Base-by-base conservation (phyloP, 192 early-diverging fungal species). In the Bifiguratus adelaidae region DNA sequence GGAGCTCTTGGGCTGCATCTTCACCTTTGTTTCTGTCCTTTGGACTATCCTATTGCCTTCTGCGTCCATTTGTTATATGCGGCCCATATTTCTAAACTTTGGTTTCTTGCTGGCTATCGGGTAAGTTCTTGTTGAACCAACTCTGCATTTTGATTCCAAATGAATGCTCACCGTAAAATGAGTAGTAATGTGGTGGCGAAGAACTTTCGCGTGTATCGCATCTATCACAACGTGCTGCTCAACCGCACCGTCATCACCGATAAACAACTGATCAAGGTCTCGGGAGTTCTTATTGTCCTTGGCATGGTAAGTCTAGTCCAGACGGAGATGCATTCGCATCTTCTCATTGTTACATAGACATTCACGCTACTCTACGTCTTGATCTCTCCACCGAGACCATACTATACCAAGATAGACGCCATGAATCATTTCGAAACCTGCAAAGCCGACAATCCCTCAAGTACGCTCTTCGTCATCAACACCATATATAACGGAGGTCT, bases 181-280 rank as follows among this genome's bases (percentile, higher is more conserved):
- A 3, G 50, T 28, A 58, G 70, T 47, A 73, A 73, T 34, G 66
- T 73, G 55, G 67, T 73, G 5, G 66, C 66, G 29, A 73, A 73
- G 44, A 73, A 73, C 36, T 73, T 68, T 53, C 60, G 70, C 6
- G 60, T 73, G n/a, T 73, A 73, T 25, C 47, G 70, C 20, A 73
- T 73, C 36, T 73, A 68, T 36, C 58, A 73, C 44, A 73, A 73
- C 26, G 66, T 73, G 9, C 68, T 66, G 24, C 64, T 73, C n/a
- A 65, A 59, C 3, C 63, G 67, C 18, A 63, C 57, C 1, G 66
- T 73, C 30, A 73, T 73, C 41, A 59, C 52, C 2, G 70, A 73
- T 23, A 32, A 34, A 8, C 66, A 73, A 16, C 33, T 73, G 30
- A 55, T 68, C 44, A 65, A 65, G 35, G 60, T 65, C 7, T 62